These are phyloP conservation scores for Rubia peregrina DNA, from an alignment of 305 asterid genomes.

Conservation along the genomic window DNA sequence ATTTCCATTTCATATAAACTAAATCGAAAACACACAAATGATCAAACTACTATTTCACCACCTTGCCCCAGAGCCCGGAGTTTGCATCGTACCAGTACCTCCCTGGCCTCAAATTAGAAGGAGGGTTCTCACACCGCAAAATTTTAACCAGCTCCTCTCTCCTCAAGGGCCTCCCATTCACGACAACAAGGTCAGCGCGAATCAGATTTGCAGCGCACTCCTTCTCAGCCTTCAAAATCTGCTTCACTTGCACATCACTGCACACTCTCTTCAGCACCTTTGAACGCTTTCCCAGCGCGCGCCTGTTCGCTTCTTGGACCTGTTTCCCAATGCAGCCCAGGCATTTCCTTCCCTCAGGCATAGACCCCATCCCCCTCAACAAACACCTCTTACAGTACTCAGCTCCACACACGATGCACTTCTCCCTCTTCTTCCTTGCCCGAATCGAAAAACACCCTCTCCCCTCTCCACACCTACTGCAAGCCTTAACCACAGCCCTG, in stretches of 20 bases:
- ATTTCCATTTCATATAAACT: background rate
- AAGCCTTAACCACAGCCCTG: conserved; percentile 15
- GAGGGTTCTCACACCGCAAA: conserved; percentile 26
- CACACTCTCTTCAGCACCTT: conserved; percentile 23
- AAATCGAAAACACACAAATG: background rate
- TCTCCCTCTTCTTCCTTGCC: conserved; percentile 21
- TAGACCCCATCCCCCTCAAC: conserved; percentile 34
- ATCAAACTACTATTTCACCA: conserved; percentile 7
- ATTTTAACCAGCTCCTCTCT: conserved; percentile 27
- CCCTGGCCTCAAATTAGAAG: conserved; percentile 29
- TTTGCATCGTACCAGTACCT: conserved; percentile 38
- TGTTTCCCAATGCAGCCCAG: conserved; percentile 29
- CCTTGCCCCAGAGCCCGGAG: conserved; percentile 45
- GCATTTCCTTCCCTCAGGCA: conserved; percentile 41
- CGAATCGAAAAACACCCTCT: conserved; percentile 1
- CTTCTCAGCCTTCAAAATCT: conserved; percentile 33
- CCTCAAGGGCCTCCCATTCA: conserved; percentile 30
- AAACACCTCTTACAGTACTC: conserved; percentile 32
- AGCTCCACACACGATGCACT: conserved; percentile 33
- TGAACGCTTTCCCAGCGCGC: conserved; percentile 26
- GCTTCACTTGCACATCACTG: conserved; percentile 22
- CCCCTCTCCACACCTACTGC: conserved; percentile 29
- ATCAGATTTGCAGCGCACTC: conserved; percentile 31
- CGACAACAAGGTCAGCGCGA: conserved; percentile 27
- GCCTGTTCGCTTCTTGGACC: conserved; percentile 28